Conservation (phyloP, 345 rosid genomes). For the Moringa oleifera region DNA sequence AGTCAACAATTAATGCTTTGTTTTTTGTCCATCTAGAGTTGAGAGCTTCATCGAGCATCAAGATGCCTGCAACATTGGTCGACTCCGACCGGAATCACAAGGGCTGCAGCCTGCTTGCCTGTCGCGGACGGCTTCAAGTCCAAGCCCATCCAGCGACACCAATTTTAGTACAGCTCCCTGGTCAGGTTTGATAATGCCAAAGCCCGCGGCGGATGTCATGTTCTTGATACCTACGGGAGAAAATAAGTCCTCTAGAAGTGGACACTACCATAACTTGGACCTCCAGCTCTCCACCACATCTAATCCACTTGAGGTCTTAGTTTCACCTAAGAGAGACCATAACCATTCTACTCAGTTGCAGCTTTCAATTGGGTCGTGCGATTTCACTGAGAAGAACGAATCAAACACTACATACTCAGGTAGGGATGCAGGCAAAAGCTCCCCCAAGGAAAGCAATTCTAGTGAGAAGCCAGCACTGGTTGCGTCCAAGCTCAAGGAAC, state of each 20-base stretch:
- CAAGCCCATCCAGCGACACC: slow-evolving; percentile 54
- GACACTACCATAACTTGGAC: slow-evolving; percentile 46
- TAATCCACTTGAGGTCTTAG: slow-evolving; percentile 17
- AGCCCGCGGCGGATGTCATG: slow-evolving; percentile 5
- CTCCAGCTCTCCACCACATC: slow-evolving; percentile 50
- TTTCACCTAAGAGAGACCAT: slow-evolving; percentile 20
- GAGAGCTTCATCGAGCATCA: slow-evolving; percentile 99
- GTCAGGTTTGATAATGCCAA: slow-evolving; percentile 20
- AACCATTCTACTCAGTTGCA: slow-evolving; percentile 45
- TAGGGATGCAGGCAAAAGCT: slow-evolving; percentile 9
- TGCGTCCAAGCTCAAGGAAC: slow-evolving; percentile 29
- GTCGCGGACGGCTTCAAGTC: slow-evolving; percentile 62
- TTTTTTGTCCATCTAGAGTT: slow-evolving; percentile 38
- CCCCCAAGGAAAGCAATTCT: slow-evolving; percentile 11
- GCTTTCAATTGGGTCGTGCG: slow-evolving; percentile 58
- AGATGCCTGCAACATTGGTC: slow-evolving; percentile 72
- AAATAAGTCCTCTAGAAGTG: slow-evolving; percentile 12
- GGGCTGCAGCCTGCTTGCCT: slow-evolving; percentile 39
- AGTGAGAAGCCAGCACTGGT: slow-evolving; percentile 18
- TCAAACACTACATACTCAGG: no score
- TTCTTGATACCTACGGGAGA: slow-evolving; percentile 25
- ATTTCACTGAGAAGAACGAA: slow-evolving; percentile 28
- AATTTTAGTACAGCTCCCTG: slow-evolving; percentile 41
- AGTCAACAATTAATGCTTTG: no score
- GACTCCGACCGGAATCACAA: slow-evolving; percentile 36